A percentile compares a stretch with the other conserved stretches of the same genome.
Conservation (phyloP, 805 yeast species). For the Candida nanaspora region DNA sequence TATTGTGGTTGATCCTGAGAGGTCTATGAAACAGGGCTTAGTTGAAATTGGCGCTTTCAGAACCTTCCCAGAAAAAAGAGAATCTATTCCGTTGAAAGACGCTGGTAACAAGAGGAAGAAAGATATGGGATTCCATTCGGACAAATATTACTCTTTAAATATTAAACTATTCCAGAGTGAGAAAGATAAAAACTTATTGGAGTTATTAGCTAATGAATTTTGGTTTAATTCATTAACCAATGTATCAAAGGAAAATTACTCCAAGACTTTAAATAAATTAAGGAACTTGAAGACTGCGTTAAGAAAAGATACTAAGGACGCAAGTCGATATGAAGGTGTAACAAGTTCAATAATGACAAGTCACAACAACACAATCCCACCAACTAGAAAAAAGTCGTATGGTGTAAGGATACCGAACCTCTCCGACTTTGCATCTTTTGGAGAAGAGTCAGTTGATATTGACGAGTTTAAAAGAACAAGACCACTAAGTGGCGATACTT, state of each 20-base stretch:
- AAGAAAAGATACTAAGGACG: too few relatives aligned
- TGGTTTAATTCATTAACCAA: slow-evolving; percentile 35
- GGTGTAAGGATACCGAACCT: too few relatives aligned
- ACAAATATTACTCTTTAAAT: slow-evolving; percentile 59
- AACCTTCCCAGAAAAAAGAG: slow-evolving; percentile 37
- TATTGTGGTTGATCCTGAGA: slow-evolving; percentile 77
- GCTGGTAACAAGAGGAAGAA: slow-evolving; percentile 13
- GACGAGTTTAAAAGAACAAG: too few relatives aligned
- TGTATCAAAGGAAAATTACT: not conserved
- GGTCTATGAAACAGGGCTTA: slow-evolving; percentile 51
- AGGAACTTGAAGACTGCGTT: not conserved
- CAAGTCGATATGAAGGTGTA: too few relatives aligned
- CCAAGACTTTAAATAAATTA: slow-evolving; percentile 16
- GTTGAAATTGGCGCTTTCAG: slow-evolving; percentile 88
- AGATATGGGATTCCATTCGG: slow-evolving; percentile 68
- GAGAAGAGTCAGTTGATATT: too few relatives aligned
- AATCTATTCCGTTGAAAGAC: slow-evolving; percentile 2
- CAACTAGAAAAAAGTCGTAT: too few relatives aligned
- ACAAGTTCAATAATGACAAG: too few relatives aligned
- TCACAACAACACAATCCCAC: too few relatives aligned
- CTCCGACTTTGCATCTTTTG: too few relatives aligned
- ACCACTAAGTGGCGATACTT: too few relatives aligned
- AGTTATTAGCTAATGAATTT: slow-evolving; percentile 35
- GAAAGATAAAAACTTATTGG: slow-evolving; percentile 40
- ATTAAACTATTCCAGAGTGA: slow-evolving; percentile 51